A percentile compares a stretch with the other conserved stretches of the same genome.
Evolutionary conservation across 371 early-diverging fungal species (phyloP).

Genomic region (Apophysomyces sp.): DNA sequence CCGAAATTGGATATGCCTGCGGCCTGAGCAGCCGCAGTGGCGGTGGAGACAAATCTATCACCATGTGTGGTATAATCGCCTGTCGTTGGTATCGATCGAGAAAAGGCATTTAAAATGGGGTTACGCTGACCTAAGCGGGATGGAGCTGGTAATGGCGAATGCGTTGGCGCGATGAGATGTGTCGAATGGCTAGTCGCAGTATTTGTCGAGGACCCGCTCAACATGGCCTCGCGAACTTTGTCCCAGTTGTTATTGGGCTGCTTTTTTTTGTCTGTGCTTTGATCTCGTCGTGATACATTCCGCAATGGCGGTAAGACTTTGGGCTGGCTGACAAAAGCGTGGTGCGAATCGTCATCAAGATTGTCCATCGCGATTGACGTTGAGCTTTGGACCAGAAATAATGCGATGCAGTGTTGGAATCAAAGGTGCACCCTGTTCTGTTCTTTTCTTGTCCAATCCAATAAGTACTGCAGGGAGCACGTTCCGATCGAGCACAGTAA

Average conservation of each 20-base stretch:
- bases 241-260: neutral
- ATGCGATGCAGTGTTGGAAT: neutral
- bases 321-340: neutral
- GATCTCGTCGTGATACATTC: neutral
- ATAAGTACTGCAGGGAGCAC: neutral
- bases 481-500: neutral
- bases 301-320: slow-evolving; percentile 2
- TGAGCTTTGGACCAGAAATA: neutral
- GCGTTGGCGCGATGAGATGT: neutral
- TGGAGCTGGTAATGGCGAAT: neutral
- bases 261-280: neutral
- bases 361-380: neutral
- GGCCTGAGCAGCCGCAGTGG: slow-evolving; percentile 24
- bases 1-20: slow-evolving; percentile 26
- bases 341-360: neutral
- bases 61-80: neutral
- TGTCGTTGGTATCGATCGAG: neutral
- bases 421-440: neutral
- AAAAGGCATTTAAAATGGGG: neutral
- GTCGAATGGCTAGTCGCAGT: slow-evolving; percentile 5
- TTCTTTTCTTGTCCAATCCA: neutral
- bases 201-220: slow-evolving; percentile 1
- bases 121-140: neutral
- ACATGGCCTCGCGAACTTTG: neutral
- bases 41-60: neutral